phyloP scores from a whole-genome alignment of 169 alveolate species.

The Babesia ovata region DNA sequence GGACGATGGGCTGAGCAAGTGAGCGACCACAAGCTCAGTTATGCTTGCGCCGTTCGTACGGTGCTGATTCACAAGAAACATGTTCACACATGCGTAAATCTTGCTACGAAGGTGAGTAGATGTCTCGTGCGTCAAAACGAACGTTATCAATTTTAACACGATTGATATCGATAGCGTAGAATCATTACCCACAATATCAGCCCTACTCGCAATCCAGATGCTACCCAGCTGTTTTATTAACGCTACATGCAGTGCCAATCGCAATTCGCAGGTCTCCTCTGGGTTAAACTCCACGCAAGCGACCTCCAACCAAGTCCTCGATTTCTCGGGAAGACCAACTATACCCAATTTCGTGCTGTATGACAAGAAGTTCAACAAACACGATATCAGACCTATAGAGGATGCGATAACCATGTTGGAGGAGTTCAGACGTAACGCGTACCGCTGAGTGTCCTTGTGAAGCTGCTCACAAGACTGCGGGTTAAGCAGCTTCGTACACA shows the following conservation, averaged over 20 bases:
- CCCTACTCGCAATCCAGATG: conserved; percentile 21
- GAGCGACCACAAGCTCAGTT: conserved; percentile 45
- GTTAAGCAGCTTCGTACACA: conserved; percentile 28
- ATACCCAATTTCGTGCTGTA: conserved; percentile 20
- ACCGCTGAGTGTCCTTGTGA: conserved; percentile 11
- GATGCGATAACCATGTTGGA: conserved; percentile 31
- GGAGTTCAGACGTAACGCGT: conserved; percentile 32
- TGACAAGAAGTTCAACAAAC: conserved; percentile 36
- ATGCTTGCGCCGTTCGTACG: conserved; percentile 5
- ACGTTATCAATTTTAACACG: conserved; percentile 31
- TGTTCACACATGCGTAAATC: conserved; percentile 47
- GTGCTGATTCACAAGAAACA: conserved; percentile 19
- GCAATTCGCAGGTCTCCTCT: conserved; percentile 34
- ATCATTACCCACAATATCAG: conserved; percentile 21
- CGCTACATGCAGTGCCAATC: conserved; percentile 22
- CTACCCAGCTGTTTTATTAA: conserved; percentile 33
- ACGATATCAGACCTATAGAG: conserved; percentile 27
- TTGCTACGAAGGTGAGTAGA: conserved; percentile 40
- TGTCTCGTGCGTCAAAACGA: conserved; percentile 26
- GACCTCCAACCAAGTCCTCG: conserved; percentile 39
- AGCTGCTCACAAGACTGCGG: conserved; percentile 25
- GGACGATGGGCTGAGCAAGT: conserved; percentile 22
- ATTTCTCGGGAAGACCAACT: conserved; percentile 3
- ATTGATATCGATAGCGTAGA: conserved; percentile 26
- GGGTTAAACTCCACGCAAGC: conserved; percentile 50